These are phyloP conservation scores for Diaporthe vexans DNA, from an alignment of 2,329 filamentous ascomycete species.

Conservation along the genomic window DNA sequence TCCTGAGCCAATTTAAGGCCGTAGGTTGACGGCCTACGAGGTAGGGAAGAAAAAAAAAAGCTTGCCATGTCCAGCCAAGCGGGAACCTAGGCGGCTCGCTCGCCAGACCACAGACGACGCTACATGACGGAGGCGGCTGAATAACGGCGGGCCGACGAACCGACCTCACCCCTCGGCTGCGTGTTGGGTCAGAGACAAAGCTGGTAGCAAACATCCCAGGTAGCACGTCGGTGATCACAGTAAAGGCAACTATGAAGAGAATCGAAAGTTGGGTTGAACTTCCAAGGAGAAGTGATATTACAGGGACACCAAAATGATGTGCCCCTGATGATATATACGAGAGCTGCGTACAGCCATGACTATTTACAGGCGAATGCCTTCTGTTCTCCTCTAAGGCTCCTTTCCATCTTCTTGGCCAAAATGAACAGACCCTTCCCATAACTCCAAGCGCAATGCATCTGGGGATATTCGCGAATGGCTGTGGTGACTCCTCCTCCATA, in stretches of 20 bases:
- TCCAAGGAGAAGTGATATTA: constrained; percentile 34
- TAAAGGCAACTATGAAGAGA: too few relatives aligned
- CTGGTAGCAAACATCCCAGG: neutral
- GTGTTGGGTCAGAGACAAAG: neutral
- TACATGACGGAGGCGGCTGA: constrained; percentile 18
- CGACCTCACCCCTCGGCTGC: neutral
- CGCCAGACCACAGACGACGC: neutral
- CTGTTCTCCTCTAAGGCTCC: constrained; percentile 27
- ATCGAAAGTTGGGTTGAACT: constrained; percentile 11
- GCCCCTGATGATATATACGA: constrained; percentile 32
- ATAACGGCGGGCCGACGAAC: neutral
- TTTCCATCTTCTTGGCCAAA: constrained; percentile 9
- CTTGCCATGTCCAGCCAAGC: neutral
- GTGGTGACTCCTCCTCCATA: constrained; percentile 17
- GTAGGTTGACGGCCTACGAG: neutral
- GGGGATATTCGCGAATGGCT: constrained; percentile 34
- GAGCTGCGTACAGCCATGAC: constrained; percentile 15
- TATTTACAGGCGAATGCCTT: constrained; percentile 32
- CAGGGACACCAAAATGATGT: constrained; percentile 11
- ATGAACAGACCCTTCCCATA: constrained; percentile 29
- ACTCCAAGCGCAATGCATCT: constrained; percentile 35
- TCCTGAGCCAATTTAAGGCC: neutral
- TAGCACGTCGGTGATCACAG: neutral
- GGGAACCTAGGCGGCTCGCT: neutral
- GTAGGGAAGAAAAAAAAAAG: neutral